Evolutionary conservation across 805 yeast genomes (phyloP), one percentile per base, ranked within the genome.

Genomic region (Ogataea sp.): DNA sequence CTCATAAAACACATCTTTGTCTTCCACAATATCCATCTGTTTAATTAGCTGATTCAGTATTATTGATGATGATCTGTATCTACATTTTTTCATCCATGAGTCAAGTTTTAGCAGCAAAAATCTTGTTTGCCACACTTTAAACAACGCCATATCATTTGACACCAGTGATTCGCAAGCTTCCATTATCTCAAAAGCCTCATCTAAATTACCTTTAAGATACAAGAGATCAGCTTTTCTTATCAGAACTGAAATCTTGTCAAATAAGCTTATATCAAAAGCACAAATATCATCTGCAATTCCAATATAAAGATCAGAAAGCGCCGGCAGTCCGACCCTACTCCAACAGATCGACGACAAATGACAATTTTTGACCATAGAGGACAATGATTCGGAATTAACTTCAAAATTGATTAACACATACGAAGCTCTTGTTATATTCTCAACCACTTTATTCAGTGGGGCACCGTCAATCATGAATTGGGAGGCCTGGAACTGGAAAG

Each of bases 401-500:
- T 61, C 64, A 40, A 72, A 74, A 47, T 71, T 72, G 18, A 82
- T 53, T 0, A 82, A 63, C 9, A 80, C 64, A 46, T 71, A 78
- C 2, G 67, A 61, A 0, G 84, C 74, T 47, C 78, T 77, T 14
- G 72, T 66, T 8, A 77, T 53, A 33, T 83, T 74, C 46, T 80
- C 85, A 25, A 77, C 50, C 11, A 74, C 67, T 6, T 56, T 57
- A 8, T 56, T 52, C 33, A 75, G 53, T 2, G 71, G 57, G 0
- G 67, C 70, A 7, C 83, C 80, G 46, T 69, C 73, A 34, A 72
- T 53, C 56, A 80, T 62, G 25, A 69, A 47, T 42, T 78, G 74
- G 2, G 73, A 55, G 0, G 83, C 74, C 49, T 83, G 87, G 44
- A 77, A 76, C 46, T 79, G 78, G 52, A 74, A 80, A 9, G 86